These are phyloP conservation scores for Eucalyptus decipiens DNA, from an alignment of 345 rosid species.

Conservation along the genomic window DNA sequence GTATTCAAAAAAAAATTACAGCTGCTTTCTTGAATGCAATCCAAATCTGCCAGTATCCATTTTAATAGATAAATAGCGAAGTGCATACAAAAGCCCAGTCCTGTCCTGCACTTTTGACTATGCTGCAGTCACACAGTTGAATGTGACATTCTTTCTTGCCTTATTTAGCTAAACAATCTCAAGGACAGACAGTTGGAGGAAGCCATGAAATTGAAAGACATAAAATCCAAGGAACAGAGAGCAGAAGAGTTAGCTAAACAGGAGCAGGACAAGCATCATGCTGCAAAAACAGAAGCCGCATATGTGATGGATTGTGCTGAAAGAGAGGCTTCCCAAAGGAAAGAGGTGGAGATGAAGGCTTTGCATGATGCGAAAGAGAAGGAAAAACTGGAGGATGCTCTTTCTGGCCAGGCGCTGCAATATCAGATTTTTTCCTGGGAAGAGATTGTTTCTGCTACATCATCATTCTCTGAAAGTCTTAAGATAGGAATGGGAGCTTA, in stretches of 20 bases:
- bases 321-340: slow-evolving; percentile 43
- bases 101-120: not conserved
- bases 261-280: slow-evolving; percentile 50
- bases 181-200: slow-evolving; percentile 37
- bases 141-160: not conserved
- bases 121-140: not conserved
- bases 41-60: not conserved
- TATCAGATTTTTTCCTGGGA: slow-evolving; percentile 68
- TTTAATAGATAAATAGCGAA: not conserved
- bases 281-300: slow-evolving; percentile 45
- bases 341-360: slow-evolving; percentile 49
- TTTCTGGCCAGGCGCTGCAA: slow-evolving; percentile 29
- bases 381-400: slow-evolving; percentile 56
- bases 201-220: slow-evolving; percentile 41
- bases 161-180: slow-evolving; percentile 34
- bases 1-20: not conserved
- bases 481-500: slow-evolving; percentile 75
- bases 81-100: not conserved
- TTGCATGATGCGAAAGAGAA: slow-evolving; percentile 47
- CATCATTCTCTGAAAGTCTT: slow-evolving; percentile 60
- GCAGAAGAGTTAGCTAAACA: slow-evolving; percentile 37
- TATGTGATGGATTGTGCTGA: slow-evolving; percentile 22
- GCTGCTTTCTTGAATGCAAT: not conserved
- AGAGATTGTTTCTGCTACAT: slow-evolving; percentile 70
- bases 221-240: slow-evolving; percentile 38